Evolutionary conservation across 306 rosid genomes (phyloP).

Genomic region (Glycine tomentella): DNA sequence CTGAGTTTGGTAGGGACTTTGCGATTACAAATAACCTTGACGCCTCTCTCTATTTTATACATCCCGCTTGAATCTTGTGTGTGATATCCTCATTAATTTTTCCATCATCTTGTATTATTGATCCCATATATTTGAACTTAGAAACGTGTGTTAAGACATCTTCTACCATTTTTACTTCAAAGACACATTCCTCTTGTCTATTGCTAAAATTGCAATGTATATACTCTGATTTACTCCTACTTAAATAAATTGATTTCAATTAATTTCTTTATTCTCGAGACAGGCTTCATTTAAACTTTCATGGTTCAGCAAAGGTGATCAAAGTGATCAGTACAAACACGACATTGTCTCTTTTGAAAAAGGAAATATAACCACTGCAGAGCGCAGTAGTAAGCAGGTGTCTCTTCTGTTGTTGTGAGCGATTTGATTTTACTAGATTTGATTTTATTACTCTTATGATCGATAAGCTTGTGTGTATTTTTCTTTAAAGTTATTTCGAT

Average conservation of each 20-base stretch:
- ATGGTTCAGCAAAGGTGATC: constrained; percentile 88
- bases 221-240: not conserved
- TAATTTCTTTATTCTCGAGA: constrained; percentile 30
- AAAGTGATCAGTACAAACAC: constrained; percentile 90
- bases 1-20: too few species aligned
- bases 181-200: not conserved
- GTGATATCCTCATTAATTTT: not conserved
- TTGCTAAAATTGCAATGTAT: not conserved
- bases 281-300: constrained; percentile 95
- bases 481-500: constrained; percentile 27
- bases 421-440: constrained; percentile 8
- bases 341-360: constrained; percentile 92
- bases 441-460: constrained; percentile 37
- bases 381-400: constrained; percentile 98
- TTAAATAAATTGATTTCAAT: not conserved
- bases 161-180: not conserved
- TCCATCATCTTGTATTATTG: not conserved
- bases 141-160: not conserved
- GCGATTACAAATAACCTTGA: not conserved
- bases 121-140: not conserved
- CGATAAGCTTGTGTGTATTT: constrained; percentile 8
- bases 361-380: constrained; percentile 96
- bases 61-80: not conserved
- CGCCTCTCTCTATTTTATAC: not conserved
- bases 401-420: constrained; percentile 36